Base-by-base conservation (phyloP, 169 alveolate species). In the Toxoplasma gondii region DNA sequence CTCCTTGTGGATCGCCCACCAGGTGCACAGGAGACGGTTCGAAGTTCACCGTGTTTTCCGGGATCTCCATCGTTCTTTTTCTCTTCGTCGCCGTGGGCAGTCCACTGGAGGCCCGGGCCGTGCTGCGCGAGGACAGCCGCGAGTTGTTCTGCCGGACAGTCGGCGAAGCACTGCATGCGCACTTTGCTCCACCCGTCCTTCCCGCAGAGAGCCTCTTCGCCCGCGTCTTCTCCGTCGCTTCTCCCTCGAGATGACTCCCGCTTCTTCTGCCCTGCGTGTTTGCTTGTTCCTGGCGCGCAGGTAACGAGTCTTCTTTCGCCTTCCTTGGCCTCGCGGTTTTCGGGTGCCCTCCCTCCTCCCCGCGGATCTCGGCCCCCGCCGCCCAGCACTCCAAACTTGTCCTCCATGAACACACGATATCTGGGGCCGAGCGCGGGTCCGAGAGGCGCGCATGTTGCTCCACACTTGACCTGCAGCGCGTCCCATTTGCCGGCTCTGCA, bases 401-500 rank as follows among this genome's bases (percentile, higher is more conserved):
- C 44, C 58, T 17, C 12, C 67, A 38, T 36, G 38, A 29, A 36
- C 17, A 82, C 90, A 29, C 41, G 69, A 38, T 82, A 82, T 19
- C 64, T 36, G 38, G 44, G n/a, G 67, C 90, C 90, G 53, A 82
- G 74, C 31, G 88, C 39, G 27, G 95, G 95, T 54, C 92, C 92
- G 45, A 92, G 92, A 7, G 97, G 97, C 16, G 96, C 96, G 34
- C 97, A 96, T 16, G 94, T 38, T 31, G 97, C 93, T 0, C 96
- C 96, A 82, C 97, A 96, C 10, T 91, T 93, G 54, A 96, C 94
- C n/a, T 41, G 88, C 45, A 96, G 74, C 27, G 96, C 93, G 54
- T 94, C 96, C 97, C 97, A 96, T 31, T 86, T 78, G 43, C 97
- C 97, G 22, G 88, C 94, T 1, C 81, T 45, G 80, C 97, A 96